A percentile compares a stretch with the other conserved stretches of the same genome.
Conservation (phyloP, 345 rosid species). For the Odontarrhena argentea region DNA sequence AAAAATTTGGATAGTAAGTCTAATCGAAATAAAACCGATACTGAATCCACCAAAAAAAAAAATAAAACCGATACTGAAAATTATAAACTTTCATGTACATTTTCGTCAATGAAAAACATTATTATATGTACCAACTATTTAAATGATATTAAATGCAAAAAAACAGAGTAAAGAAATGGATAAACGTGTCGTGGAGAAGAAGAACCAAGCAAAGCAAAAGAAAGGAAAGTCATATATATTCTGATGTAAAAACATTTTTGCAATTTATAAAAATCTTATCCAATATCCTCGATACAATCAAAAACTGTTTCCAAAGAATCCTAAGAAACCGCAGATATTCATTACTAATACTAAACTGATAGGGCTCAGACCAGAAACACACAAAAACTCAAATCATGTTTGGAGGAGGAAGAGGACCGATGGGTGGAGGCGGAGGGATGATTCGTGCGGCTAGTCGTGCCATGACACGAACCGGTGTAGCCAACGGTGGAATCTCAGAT, state of each 20-base stretch:
- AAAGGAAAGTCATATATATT: constrained; percentile 22
- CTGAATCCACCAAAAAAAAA: too few species aligned
- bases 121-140: too few species aligned
- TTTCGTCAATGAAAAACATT: too few species aligned
- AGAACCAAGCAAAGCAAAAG: constrained; percentile 32
- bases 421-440: constrained; percentile 62
- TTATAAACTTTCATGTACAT: too few species aligned
- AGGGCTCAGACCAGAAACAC: constrained; percentile 13
- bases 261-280: constrained; percentile 28
- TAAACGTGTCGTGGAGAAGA: constrained; percentile 42
- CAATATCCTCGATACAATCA: constrained; percentile 32
- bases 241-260: not conserved
- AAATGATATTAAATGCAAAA: not conserved
- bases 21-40: too few species aligned
- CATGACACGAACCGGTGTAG: constrained; percentile 47
- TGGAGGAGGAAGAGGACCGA: constrained; percentile 59
- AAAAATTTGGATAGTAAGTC: too few species aligned
- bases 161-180: constrained; percentile 28
- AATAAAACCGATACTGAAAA: too few species aligned
- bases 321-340: constrained; percentile 6
- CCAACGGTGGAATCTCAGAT: constrained; percentile 55
- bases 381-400: constrained; percentile 43
- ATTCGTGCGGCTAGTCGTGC: constrained; percentile 54
- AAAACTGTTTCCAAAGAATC: constrained; percentile 18
- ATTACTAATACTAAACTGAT: not conserved